These are phyloP conservation scores for Astrothelium macrocarpum DNA, from an alignment of 495 filamentous ascomycete species.

Conservation along the genomic window DNA sequence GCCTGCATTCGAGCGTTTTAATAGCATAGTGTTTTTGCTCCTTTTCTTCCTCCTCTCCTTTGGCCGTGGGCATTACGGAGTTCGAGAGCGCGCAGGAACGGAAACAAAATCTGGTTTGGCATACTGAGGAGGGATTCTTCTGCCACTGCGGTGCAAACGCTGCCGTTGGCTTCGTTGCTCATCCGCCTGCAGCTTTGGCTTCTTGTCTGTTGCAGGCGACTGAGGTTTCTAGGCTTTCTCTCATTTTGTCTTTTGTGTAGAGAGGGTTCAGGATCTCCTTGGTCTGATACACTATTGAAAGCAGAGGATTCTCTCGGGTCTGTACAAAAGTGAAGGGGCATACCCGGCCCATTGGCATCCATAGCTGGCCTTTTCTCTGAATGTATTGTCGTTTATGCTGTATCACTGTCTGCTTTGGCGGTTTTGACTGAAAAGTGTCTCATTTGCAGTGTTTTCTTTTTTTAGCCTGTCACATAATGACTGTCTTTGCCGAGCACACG, in stretches of 20 bases:
- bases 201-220: background rate
- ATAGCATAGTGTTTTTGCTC: constrained; percentile 2
- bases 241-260: background rate
- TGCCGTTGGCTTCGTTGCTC: background rate
- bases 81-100: background rate
- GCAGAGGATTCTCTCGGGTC: constrained; percentile 1
- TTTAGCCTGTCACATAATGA: background rate
- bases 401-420: background rate
- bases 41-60: background rate
- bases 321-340: constrained; percentile 2
- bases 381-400: background rate
- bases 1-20: constrained; percentile 5
- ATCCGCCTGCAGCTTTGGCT: background rate
- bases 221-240: background rate
- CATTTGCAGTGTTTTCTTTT: background rate
- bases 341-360: background rate
- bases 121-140: background rate
- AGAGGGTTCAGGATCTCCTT: constrained; percentile 1
- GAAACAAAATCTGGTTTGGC: background rate
- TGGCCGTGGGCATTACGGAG: background rate
- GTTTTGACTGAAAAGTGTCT: background rate
- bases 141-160: background rate
- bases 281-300: background rate
- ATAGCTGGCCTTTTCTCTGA: background rate
- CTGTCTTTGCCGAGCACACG: background rate